A percentile compares a stretch with the other conserved stretches of the same genome.
Conservation (phyloP, 192 early-diverging fungal genomes). For the Coemansia sp. region DNA sequence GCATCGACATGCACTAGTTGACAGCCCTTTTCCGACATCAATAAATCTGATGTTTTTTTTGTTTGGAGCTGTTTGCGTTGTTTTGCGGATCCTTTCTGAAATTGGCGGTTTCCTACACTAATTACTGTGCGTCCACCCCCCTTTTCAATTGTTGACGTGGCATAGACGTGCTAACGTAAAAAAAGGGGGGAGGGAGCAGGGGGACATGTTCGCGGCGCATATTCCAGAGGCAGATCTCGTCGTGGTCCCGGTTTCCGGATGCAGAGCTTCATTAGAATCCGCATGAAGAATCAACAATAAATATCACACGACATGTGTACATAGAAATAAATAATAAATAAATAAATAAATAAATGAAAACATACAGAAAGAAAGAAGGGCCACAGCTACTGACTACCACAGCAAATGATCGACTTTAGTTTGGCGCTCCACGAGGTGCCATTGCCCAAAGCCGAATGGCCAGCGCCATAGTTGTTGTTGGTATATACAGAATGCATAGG, state of each 20-base stretch:
- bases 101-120: background rate
- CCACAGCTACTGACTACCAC: slow-evolving; percentile 15
- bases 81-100: background rate
- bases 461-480: slow-evolving; percentile 20
- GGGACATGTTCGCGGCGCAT: background rate
- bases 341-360: slow-evolving; percentile 6
- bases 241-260: background rate
- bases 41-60: background rate
- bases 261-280: background rate
- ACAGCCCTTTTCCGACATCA: background rate
- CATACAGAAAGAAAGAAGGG: background rate
- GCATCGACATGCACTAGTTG: background rate
- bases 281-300: background rate
- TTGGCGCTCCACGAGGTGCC: slow-evolving; percentile 25
- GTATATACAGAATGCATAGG: slow-evolving; percentile 39
- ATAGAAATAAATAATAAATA: slow-evolving; percentile 14
- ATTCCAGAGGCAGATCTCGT: slow-evolving; percentile 3
- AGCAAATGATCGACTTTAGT: slow-evolving; percentile 29
- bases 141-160: background rate
- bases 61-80: background rate
- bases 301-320: slow-evolving; percentile 5
- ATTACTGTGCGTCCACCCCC: background rate
- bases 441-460: slow-evolving; percentile 1
- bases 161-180: background rate
- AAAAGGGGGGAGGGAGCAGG: background rate